A percentile compares a stretch with the other conserved stretches of the same genome.
Conservation (phyloP, 768 basidiomycete genomes). For the Myochromella boudieri region DNA sequence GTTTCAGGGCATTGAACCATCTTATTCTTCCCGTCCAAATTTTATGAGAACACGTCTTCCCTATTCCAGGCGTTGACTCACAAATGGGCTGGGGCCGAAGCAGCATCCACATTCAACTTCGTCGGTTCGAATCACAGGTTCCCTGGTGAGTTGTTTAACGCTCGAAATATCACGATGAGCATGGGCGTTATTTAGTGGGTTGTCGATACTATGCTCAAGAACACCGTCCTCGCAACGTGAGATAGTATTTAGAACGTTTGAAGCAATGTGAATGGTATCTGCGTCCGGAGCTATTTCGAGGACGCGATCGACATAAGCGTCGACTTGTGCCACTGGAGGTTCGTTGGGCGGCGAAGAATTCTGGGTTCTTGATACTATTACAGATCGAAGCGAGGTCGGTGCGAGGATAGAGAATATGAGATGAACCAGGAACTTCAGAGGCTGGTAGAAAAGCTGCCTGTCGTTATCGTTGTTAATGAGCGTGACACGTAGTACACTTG, state of each 20-base stretch:
- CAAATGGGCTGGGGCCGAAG: constrained; percentile 70
- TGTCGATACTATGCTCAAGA: constrained; percentile 55
- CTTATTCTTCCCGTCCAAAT: constrained; percentile 55
- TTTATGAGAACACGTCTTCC: neutral
- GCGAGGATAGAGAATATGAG: no score
- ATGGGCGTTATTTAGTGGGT: constrained; percentile 56
- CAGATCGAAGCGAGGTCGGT: no score
- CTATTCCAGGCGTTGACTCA: constrained; percentile 33
- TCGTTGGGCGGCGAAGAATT: no score
- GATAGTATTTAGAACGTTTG: constrained; percentile 46
- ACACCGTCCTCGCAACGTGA: constrained; percentile 36
- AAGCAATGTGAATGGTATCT: constrained; percentile 47
- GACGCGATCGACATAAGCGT: constrained; percentile 42
- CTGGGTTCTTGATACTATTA: no score
- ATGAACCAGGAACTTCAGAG: neutral
- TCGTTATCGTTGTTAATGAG: no score
- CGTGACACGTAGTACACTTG: no score
- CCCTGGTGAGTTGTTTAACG: no score
- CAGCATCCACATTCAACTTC: constrained; percentile 90
- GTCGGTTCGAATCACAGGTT: no score
- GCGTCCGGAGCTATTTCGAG: constrained; percentile 74
- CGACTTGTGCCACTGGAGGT: no score
- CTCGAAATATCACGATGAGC: no score
- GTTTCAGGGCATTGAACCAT: constrained; percentile 90
- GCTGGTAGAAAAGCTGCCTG: neutral